Percentiles rank a stretch among this genome's conserved stretches.
Evolutionary conservation across 2,329 filamentous ascomycete genomes (phyloP).

Genomic region (Penicillium sp.): DNA sequence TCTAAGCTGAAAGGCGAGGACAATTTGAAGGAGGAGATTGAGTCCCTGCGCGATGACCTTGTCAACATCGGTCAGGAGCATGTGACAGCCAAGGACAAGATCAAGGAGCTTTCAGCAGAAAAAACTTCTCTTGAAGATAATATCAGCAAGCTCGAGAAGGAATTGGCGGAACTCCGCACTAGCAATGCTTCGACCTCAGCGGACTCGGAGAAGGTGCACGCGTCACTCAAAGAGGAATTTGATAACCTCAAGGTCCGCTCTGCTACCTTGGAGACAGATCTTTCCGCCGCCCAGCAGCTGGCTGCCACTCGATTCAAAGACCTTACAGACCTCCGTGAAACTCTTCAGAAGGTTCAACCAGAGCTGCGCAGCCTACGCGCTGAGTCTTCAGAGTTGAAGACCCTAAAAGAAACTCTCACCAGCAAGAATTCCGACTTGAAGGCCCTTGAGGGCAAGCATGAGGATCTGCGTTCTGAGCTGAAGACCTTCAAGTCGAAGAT

Average conservation of each 20-base stretch:
- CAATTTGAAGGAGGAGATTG: constrained; percentile 79
- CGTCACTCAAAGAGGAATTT: constrained; percentile 62
- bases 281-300: constrained; percentile 81
- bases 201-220: constrained; percentile 53
- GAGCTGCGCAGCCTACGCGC: constrained; percentile 77
- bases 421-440: constrained; percentile 64
- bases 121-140: constrained; percentile 64
- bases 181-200: constrained; percentile 48
- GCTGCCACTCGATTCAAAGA: constrained; percentile 88
- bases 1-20: constrained; percentile 73
- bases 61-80: constrained; percentile 78
- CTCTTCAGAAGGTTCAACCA: constrained; percentile 80
- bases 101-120: constrained; percentile 68
- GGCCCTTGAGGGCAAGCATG: constrained; percentile 77
- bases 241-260: constrained; percentile 71
- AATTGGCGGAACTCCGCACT: constrained; percentile 60
- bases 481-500: constrained; percentile 67
- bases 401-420: constrained; percentile 71
- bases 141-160: constrained; percentile 68
- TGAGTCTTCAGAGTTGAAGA: constrained; percentile 73
- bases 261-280: constrained; percentile 72
- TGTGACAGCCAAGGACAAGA: constrained; percentile 75
- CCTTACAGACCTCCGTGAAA: constrained; percentile 73
- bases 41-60: constrained; percentile 76
- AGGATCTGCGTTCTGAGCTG: constrained; percentile 75